Percentiles rank a stretch among this genome's conserved stretches.
These are phyloP conservation scores for Tetrapyrgos nigripes DNA, from an alignment of 1,284 basidiomycete genomes.

Conservation along the genomic window DNA sequence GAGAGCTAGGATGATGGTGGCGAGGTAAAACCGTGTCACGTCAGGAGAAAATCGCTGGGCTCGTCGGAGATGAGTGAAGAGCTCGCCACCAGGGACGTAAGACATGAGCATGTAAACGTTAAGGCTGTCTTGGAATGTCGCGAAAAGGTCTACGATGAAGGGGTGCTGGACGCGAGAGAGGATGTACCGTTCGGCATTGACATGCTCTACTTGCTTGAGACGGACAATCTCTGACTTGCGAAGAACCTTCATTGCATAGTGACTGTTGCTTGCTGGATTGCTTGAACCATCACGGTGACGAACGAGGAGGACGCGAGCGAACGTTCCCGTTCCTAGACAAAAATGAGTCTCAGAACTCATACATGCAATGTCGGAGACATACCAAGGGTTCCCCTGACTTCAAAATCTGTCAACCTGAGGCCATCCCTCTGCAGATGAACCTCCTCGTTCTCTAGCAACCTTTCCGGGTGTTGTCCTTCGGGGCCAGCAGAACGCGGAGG, in stretches of 20 bases:
- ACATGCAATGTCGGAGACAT: conserved; percentile 27
- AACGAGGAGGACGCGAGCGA: conserved; percentile 90
- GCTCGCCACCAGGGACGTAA: conserved; percentile 96
- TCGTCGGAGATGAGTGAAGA: conserved; percentile 93
- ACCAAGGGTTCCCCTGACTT: conserved; percentile 82
- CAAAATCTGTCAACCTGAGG: conserved; percentile 77
- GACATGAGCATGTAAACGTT: conserved; percentile 99
- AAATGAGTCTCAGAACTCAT: conserved; percentile 9
- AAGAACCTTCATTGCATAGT: conserved; percentile 94
- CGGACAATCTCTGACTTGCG: conserved; percentile 94
- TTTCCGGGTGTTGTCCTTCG: conserved; percentile 49
- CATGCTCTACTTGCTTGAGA: conserved; percentile 97
- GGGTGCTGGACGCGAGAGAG: conserved; percentile 86
- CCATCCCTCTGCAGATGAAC: conserved; percentile 65
- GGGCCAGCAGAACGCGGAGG: conserved; percentile 15
- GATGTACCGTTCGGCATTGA: conserved; percentile 97
- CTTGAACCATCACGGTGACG: conserved; percentile 59
- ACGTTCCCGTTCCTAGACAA: conserved; percentile 86
- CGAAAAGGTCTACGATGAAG: conserved; percentile 89
- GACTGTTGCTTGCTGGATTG: conserved; percentile 57
- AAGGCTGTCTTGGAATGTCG: conserved; percentile 94
- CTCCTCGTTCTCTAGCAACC: conserved; percentile 71
- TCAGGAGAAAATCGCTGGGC: conserved; percentile 96
- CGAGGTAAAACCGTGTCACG: conserved; percentile 98
- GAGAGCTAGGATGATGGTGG: conserved; percentile 94